A percentile compares a stretch with the other conserved stretches of the same genome.
phyloP scores from a whole-genome alignment of 2,329 filamentous ascomycete genomes.

The Lecanoromycetidae sp. region DNA sequence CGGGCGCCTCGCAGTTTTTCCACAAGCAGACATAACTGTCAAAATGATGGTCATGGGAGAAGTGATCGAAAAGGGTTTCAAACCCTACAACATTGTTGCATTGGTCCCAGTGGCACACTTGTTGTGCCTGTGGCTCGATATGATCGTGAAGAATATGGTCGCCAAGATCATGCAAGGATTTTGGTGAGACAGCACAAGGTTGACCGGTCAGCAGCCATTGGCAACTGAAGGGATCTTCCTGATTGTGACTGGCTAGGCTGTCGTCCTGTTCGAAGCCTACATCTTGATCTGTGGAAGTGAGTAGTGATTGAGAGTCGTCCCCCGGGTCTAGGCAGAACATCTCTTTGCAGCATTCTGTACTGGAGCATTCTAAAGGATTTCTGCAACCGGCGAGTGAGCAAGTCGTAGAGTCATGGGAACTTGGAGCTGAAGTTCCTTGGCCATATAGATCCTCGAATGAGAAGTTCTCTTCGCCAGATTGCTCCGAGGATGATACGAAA shows the following conservation, averaged over 20 bases:
- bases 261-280: too few relatives aligned
- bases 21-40: slow-evolving; percentile 11
- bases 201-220: too few relatives aligned
- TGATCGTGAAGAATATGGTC: slow-evolving; percentile 13
- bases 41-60: slow-evolving; percentile 5
- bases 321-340: background rate
- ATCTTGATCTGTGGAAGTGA: too few relatives aligned
- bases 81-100: slow-evolving; percentile 1
- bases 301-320: too few relatives aligned
- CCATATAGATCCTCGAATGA: background rate
- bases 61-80: slow-evolving; percentile 2
- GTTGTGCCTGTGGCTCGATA: slow-evolving; percentile 8
- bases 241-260: too few relatives aligned
- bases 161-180: slow-evolving; percentile 7
- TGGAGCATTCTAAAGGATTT: background rate
- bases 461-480: background rate
- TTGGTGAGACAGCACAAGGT: too few relatives aligned
- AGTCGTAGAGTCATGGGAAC: background rate
- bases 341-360: background rate
- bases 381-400: background rate
- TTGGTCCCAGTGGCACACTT: slow-evolving; percentile 7
- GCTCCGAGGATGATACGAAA: background rate
- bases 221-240: too few relatives aligned
- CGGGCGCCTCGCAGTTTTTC: slow-evolving; percentile 1
- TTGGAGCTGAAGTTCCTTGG: background rate